These are phyloP conservation scores for Ophiostoma perfectum DNA, from an alignment of 2,329 filamentous ascomycete genomes.

Conservation along the genomic window DNA sequence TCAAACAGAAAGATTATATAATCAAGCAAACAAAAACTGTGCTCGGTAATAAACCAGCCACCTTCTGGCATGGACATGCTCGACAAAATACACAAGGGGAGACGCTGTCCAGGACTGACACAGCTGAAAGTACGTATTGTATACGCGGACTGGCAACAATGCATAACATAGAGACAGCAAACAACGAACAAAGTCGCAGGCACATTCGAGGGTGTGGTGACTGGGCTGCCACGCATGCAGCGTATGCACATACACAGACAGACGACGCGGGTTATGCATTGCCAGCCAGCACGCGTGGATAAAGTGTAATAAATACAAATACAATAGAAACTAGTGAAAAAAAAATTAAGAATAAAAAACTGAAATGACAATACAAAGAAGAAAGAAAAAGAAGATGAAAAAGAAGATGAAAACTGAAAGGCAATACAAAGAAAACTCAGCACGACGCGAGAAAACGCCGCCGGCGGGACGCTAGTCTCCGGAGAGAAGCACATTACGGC, in stretches of 20 bases:
- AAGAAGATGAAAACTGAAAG: too few species aligned
- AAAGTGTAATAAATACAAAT: slow-evolving; percentile 2
- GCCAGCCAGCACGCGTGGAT: slow-evolving; percentile 2
- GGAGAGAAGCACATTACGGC: too few species aligned
- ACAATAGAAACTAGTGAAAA: background rate
- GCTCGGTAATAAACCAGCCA: background rate
- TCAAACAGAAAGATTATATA: background rate
- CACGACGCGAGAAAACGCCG: too few species aligned
- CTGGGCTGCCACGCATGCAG: slow-evolving; percentile 3
- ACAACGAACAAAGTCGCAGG: background rate
- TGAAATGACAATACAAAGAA: background rate
- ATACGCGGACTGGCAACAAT: too few species aligned
- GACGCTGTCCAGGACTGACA: background rate
- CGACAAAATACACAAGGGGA: background rate
- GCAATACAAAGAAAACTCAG: too few species aligned
- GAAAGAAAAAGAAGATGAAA: background rate
- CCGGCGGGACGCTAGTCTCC: too few species aligned
- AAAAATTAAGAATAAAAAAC: background rate
- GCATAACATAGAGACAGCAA: background rate
- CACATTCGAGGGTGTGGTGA: background rate
- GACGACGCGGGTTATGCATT: background rate
- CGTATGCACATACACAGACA: background rate
- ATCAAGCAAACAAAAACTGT: background rate
- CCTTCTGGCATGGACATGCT: slow-evolving; percentile 5
- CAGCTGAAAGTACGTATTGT: background rate